Percentiles rank a stretch among this genome's conserved stretches.
Evolutionary conservation across 768 basidiomycete species (phyloP).

Genomic region (Auricularia sp.): DNA sequence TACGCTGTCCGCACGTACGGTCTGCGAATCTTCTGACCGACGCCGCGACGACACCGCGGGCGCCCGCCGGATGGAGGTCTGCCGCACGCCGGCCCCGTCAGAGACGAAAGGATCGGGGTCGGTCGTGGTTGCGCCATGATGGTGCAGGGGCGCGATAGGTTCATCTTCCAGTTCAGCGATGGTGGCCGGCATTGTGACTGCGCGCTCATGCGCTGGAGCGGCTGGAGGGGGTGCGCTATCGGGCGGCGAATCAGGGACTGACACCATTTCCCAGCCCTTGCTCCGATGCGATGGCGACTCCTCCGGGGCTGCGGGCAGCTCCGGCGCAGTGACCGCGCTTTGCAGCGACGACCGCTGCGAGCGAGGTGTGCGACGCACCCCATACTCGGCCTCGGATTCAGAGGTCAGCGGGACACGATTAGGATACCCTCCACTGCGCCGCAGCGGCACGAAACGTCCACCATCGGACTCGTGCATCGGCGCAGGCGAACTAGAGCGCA

Average conservation of each 20-base stretch:
- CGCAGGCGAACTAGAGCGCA: background rate
- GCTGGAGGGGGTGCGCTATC: background rate
- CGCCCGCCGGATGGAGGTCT: background rate
- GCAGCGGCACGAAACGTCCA: background rate
- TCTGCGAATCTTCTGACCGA: background rate
- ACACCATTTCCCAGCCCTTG: slow-evolving; percentile 1
- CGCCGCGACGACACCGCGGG: background rate
- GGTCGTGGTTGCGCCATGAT: background rate
- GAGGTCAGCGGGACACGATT: background rate
- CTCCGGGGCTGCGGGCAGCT: background rate
- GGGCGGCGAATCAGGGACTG: background rate
- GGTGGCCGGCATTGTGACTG: background rate
- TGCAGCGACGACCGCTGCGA: background rate
- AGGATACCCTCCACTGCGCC: background rate
- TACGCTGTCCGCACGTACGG: background rate
- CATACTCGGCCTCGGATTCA: background rate
- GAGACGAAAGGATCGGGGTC: background rate
- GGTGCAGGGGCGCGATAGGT: background rate
- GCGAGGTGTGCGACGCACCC: background rate
- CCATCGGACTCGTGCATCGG: background rate
- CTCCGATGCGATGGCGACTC: background rate
- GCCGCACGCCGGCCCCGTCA: background rate
- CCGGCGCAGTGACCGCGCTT: background rate
- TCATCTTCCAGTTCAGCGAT: background rate
- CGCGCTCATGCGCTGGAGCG: background rate